Conservation (phyloP, 495 filamentous ascomycete genomes). For the Tuber aestivum region DNA sequence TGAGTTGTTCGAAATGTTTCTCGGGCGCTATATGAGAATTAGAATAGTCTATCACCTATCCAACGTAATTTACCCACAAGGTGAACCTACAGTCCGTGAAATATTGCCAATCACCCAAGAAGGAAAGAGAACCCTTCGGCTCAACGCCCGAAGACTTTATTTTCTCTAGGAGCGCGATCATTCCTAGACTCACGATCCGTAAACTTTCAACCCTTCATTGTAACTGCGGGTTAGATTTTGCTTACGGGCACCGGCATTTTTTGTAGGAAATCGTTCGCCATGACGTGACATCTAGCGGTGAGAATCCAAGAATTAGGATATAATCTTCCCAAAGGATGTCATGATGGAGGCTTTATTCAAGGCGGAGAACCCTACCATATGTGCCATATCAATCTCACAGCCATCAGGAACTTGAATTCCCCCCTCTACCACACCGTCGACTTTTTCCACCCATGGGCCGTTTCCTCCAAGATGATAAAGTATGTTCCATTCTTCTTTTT, state of each 20-base stretch:
- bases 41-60: conserved; percentile 21
- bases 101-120: conserved; percentile 55
- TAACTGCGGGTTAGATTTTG: conserved; percentile 14
- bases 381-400: conserved; percentile 54
- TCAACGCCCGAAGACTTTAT: conserved; percentile 46
- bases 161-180: conserved; percentile 48
- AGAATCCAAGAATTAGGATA: conserved; percentile 4
- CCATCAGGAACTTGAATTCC: conserved; percentile 48
- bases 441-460: conserved; percentile 56
- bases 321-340: not conserved
- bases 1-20: conserved; percentile 51
- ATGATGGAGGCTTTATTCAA: not conserved
- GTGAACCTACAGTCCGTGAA: conserved; percentile 46
- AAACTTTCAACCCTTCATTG: conserved; percentile 2
- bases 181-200: conserved; percentile 44
- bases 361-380: conserved; percentile 49
- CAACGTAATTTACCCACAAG: not conserved
- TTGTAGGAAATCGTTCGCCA: conserved; percentile 55
- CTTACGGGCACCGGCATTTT: conserved; percentile 51
- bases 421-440: conserved; percentile 44
- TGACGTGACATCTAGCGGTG: conserved; percentile 54
- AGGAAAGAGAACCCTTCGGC: conserved; percentile 51
- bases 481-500: conserved; percentile 49
- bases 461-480: conserved; percentile 56
- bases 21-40: conserved; percentile 28